Evolutionary conservation across 768 basidiomycete genomes (phyloP).

Genomic region (Dioszegia aurantiaca): DNA sequence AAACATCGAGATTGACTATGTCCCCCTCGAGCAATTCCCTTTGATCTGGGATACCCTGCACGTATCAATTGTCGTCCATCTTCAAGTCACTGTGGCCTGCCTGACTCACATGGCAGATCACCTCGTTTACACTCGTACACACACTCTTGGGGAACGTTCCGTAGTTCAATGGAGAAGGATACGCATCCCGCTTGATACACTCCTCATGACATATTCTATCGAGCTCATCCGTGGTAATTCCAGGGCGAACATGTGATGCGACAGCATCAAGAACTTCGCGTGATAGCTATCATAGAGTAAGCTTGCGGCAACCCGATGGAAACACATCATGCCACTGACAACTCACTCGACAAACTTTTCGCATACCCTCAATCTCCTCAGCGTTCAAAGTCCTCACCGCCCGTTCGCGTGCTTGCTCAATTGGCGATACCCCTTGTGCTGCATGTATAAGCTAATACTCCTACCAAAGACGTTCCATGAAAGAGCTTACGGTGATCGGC

Average conservation of each 20-base stretch:
- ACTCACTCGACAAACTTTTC: slow-evolving; percentile 76
- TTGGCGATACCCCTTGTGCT: slow-evolving; percentile 61
- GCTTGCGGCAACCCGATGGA: neutral
- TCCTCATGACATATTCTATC: slow-evolving; percentile 92
- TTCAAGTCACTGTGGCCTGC: neutral
- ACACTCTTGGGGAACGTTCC: slow-evolving; percentile 88
- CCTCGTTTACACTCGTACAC: slow-evolving; percentile 94
- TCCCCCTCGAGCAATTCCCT: slow-evolving; percentile 68
- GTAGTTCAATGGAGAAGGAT: slow-evolving; percentile 93
- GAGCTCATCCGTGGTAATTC: slow-evolving; percentile 91
- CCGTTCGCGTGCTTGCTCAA: slow-evolving; percentile 56
- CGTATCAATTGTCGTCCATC: neutral
- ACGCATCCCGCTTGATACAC: slow-evolving; percentile 81
- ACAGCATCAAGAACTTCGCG: slow-evolving; percentile 92
- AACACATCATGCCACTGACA: slow-evolving; percentile 6
- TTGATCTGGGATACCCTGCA: slow-evolving; percentile 78
- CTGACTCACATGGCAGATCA: slow-evolving; percentile 71
- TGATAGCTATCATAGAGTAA: slow-evolving; percentile 61
- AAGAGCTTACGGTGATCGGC: slow-evolving; percentile 63
- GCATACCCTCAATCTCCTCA: slow-evolving; percentile 86
- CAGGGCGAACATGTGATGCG: slow-evolving; percentile 80
- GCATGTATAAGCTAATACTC: slow-evolving; percentile 54
- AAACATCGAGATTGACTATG: slow-evolving; percentile 79
- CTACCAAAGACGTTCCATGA: neutral
- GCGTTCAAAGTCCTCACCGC: slow-evolving; percentile 59